These are phyloP conservation scores for Eucalyptus curtisii DNA, from an alignment of 345 rosid species.

Conservation along the genomic window DNA sequence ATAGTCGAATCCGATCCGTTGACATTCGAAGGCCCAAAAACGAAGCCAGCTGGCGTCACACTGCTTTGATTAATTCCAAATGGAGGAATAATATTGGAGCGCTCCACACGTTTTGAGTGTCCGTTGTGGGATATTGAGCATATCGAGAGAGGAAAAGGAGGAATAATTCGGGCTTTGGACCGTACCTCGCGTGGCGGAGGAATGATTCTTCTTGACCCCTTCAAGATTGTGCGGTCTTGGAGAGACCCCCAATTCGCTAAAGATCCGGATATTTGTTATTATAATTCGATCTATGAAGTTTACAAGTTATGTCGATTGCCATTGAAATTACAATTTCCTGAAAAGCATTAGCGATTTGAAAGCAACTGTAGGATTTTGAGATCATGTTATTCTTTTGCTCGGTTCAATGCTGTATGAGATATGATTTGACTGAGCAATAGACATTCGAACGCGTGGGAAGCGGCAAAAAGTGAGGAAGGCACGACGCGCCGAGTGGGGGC, in stretches of 20 bases:
- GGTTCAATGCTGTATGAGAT: too few relatives aligned
- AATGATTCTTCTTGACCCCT: background rate
- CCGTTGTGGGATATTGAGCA: background rate
- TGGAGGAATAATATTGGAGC: background rate
- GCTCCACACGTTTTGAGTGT: background rate
- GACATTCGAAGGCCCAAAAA: background rate
- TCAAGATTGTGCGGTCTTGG: background rate
- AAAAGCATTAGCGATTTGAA: background rate
- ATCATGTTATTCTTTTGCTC: background rate
- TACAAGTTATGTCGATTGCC: background rate
- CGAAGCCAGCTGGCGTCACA: background rate
- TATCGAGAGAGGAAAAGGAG: background rate
- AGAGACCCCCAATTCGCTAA: background rate
- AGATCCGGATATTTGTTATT: too few relatives aligned
- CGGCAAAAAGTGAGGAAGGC: background rate
- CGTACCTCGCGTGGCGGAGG: background rate
- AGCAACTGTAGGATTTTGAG: background rate
- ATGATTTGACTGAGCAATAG: background rate
- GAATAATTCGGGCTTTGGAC: background rate
- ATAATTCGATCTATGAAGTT: background rate
- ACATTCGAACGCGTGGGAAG: background rate
- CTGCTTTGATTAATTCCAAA: background rate
- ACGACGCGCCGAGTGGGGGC: background rate
- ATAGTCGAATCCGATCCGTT: background rate
- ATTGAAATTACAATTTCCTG: too few relatives aligned